A percentile compares a stretch with the other conserved stretches of the same genome.
Evolutionary conservation across 169 alveolate species (phyloP).

Genomic region (Neospora caninum): DNA sequence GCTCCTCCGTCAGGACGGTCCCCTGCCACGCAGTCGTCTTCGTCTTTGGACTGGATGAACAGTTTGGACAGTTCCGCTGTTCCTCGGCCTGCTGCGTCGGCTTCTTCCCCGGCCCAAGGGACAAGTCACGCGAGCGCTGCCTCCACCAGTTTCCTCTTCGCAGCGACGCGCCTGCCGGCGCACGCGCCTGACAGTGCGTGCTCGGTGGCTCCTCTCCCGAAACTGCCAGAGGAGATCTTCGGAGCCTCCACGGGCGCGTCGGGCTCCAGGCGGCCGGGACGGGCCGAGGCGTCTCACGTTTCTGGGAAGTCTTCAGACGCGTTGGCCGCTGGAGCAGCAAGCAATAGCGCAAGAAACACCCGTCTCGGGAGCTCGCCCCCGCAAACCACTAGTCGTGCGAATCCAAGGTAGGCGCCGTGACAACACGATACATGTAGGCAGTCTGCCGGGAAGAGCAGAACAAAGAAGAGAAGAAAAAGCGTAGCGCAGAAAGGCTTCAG

Average conservation of each 20-base stretch:
- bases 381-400: not conserved
- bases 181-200: not conserved
- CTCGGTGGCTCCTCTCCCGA: constrained; percentile 11
- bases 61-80: too few relatives aligned
- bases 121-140: not conserved
- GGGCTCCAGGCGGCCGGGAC: not conserved
- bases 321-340: not conserved
- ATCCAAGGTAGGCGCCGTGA: not conserved
- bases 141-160: constrained; percentile 12
- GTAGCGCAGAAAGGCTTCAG: too few relatives aligned
- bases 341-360: not conserved
- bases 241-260: not conserved
- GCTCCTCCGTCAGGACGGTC: not conserved
- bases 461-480: too few relatives aligned
- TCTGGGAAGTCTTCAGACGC: not conserved
- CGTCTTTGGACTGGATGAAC: not conserved
- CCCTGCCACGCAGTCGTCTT: not conserved
- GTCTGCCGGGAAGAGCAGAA: too few relatives aligned
- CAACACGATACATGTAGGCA: too few relatives aligned
- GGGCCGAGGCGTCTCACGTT: not conserved
- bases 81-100: not conserved
- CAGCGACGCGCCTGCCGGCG: constrained; percentile 14
- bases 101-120: not conserved
- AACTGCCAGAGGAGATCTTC: not conserved
- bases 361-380: not conserved